Conservation (phyloP, 306 rosid genomes). For the Glycine soja region DNA sequence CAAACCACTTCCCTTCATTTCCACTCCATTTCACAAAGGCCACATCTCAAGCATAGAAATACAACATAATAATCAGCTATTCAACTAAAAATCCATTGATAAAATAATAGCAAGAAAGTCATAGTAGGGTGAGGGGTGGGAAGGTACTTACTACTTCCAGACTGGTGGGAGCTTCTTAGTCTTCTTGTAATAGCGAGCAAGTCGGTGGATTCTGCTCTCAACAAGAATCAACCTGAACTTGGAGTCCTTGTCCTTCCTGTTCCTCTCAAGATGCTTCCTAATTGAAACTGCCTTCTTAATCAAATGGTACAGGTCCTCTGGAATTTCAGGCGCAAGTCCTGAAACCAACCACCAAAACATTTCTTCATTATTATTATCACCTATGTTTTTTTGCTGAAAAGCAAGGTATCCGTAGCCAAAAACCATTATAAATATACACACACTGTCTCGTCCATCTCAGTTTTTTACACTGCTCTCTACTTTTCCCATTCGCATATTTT, state of each 20-base stretch:
- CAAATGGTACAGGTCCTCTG: slow-evolving; percentile 93
- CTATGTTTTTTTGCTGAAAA: too few species aligned
- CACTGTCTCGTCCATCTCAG: too few species aligned
- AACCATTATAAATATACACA: too few species aligned
- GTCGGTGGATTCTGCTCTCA: slow-evolving; percentile 92
- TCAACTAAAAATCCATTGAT: not conserved
- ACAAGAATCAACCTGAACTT: slow-evolving; percentile 88
- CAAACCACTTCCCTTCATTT: not conserved
- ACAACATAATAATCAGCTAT: not conserved
- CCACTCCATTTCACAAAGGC: not conserved
- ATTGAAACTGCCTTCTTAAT: slow-evolving; percentile 89
- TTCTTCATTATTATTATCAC: too few species aligned
- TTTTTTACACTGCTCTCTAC: too few species aligned
- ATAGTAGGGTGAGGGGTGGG: not conserved
- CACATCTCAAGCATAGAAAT: not conserved
- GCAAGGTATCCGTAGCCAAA: too few species aligned
- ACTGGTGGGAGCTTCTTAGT: slow-evolving; percentile 95
- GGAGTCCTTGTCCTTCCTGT: slow-evolving; percentile 89
- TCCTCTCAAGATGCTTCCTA: slow-evolving; percentile 90
- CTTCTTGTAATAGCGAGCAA: slow-evolving; percentile 88
- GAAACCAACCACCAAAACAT: slow-evolving; percentile 4
- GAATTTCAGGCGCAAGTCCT: slow-evolving; percentile 95
- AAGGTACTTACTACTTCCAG: slow-evolving; percentile 79
- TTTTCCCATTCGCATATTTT: not conserved
- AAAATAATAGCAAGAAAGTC: not conserved